These are phyloP conservation scores for Thielaviopsis populi DNA, from an alignment of 2,329 filamentous ascomycete genomes.

Conservation along the genomic window DNA sequence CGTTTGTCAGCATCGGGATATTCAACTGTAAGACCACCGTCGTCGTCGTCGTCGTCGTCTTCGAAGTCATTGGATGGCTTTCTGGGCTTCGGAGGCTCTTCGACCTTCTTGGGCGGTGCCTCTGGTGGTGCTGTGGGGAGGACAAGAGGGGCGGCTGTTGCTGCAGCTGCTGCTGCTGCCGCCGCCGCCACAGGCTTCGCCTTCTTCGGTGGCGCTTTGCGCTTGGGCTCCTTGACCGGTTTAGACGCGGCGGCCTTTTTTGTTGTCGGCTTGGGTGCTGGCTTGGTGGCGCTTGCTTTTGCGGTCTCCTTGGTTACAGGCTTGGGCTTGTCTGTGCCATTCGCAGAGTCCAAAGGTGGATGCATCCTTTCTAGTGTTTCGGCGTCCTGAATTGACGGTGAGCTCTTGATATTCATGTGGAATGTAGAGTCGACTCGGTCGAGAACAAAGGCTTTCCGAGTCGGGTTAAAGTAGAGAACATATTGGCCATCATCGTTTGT, in stretches of 20 bases:
- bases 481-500: conserved; percentile 42
- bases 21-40: conserved; percentile 43
- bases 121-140: conserved; percentile 24
- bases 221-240: conserved; percentile 22
- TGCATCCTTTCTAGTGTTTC: conserved; percentile 49
- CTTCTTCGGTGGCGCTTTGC: conserved; percentile 25
- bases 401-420: conserved; percentile 68
- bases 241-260: conserved; percentile 21
- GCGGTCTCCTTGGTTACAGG: conserved; percentile 5
- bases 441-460: conserved; percentile 61
- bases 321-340: conserved; percentile 19
- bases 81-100: conserved; percentile 22
- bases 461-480: conserved; percentile 61
- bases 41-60: conserved; percentile 40
- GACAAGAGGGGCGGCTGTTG: conserved; percentile 26
- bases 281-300: conserved; percentile 13
- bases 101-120: conserved; percentile 14
- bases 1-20: conserved; percentile 38
- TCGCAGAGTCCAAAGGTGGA: conserved; percentile 41
- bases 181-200: conserved; percentile 22
- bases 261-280: conserved; percentile 16
- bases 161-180: conserved; percentile 23
- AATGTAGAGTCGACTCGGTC: conserved; percentile 71
- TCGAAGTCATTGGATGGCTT: conserved; percentile 28
- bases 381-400: conserved; percentile 50